Evolutionary conservation across 2,329 filamentous ascomycete genomes (phyloP), one percentile per base, ranked within the genome.

Genomic region (Epichloe brachyelytri): DNA sequence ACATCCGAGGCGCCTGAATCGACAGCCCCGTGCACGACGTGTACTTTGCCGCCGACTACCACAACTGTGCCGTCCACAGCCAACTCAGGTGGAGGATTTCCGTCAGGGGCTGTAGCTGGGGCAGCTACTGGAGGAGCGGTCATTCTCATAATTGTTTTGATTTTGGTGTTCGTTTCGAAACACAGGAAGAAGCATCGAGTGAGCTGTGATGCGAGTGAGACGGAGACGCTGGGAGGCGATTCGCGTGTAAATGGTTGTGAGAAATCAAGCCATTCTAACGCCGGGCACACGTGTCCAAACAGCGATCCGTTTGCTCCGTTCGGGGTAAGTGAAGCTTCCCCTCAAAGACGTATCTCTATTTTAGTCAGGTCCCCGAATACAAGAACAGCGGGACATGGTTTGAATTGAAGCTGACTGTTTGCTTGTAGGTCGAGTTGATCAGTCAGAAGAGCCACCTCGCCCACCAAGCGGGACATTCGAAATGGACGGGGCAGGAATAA

Each of bases 241-340:
- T 37, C 41, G 14, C 26, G 30, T 11, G 14, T 36, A 4, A 34
- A 49, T 10, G 26, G 43, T 7, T 52, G n/a, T 41, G 51, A 53
- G 19, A 53, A 53, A 10, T 17, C 12, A 15, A 39, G 19, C 19
- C n/a, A 52, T 55, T 22, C 54, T 60, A 46, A 60, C 61, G 36
- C 53, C 59, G 1, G 56, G 58, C 7, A 61, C 53, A 15, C 59
- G 34, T 36, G 15, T 33, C 20, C 36, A 22, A 30, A 43, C 5
- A 33, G 46, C 43, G 69, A 72, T 48, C 65, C 70, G 2, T 72
- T 74, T 58, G 69, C 68, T 2, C 65, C 68, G 11, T 73, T 73
- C 61, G 70, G 71, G 71, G 72, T 73, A 58, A 59, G 63, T 54
- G 34, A 20, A 34, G 44, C 6, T 46, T 10, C 26, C 10, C 3